Percentiles rank a stretch among this genome's conserved stretches.
Evolutionary conservation across 1,284 basidiomycete genomes (phyloP).

Genomic region (Microbotryum lychnidis-dioicae): DNA sequence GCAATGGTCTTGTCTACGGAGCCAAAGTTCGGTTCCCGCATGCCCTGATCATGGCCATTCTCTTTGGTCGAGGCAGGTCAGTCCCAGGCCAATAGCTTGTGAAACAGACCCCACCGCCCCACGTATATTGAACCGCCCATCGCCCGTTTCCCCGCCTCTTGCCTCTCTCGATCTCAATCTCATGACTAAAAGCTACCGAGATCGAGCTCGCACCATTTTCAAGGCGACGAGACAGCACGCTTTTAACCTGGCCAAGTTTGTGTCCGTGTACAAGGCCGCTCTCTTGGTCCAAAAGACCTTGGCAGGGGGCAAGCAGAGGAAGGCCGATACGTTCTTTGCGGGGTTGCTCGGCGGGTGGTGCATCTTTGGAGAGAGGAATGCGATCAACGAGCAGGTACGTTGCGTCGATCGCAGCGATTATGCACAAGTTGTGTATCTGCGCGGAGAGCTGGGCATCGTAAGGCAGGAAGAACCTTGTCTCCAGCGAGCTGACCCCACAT

Average conservation of each 20-base stretch:
- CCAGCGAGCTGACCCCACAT: neutral
- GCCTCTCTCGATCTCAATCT: neutral
- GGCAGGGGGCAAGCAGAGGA: conserved; percentile 54
- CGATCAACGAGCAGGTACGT: conserved; percentile 95
- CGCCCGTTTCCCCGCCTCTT: neutral
- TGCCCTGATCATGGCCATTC: conserved; percentile 93
- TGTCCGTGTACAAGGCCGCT: conserved; percentile 82
- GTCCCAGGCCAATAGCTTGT: neutral
- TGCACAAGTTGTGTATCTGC: no score
- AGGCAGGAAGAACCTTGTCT: neutral
- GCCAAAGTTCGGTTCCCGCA: conserved; percentile 84
- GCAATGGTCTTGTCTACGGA: conserved; percentile 80
- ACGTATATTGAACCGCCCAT: neutral
- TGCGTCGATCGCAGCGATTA: no score
- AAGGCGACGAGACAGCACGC: conserved; percentile 84
- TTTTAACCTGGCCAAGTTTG: conserved; percentile 84
- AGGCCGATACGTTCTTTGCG: conserved; percentile 81
- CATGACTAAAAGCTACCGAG: conserved; percentile 52
- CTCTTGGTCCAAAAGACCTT: conserved; percentile 69
- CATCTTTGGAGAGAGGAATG: conserved; percentile 86
- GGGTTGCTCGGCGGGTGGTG: conserved; percentile 85
- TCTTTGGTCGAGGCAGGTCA: conserved; percentile 51
- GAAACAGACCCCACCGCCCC: neutral
- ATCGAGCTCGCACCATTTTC: conserved; percentile 61
- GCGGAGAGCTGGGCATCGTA: neutral